Conservation (phyloP, 1,284 basidiomycete species). For the Paramarasmius palmivorus region DNA sequence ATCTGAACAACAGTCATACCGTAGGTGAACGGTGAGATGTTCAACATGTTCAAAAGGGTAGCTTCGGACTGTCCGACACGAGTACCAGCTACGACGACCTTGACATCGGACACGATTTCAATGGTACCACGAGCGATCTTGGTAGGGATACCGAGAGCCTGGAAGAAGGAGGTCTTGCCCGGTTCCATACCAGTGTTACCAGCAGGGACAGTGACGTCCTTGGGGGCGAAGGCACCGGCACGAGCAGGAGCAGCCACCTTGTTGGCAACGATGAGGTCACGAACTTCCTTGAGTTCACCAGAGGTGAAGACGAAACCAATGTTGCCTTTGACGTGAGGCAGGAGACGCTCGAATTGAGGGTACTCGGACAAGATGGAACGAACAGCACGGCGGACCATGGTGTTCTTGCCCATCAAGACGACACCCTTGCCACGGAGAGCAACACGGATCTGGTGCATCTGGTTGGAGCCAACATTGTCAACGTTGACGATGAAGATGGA, state of each 20-base stretch:
- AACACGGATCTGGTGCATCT: constrained; percentile 99
- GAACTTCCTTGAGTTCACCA: constrained; percentile 92
- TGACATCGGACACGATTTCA: constrained; percentile 97
- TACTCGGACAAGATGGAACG: constrained; percentile 87
- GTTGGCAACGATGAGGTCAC: constrained; percentile 92
- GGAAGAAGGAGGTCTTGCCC: constrained; percentile 99
- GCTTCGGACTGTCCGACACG: constrained; percentile 98
- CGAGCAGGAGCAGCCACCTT: constrained; percentile 98
- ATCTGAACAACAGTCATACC: constrained; percentile 97
- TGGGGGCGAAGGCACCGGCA: constrained; percentile 95
- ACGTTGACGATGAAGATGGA: constrained; percentile 99
- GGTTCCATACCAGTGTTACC: constrained; percentile 99
- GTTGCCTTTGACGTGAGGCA: constrained; percentile 96
- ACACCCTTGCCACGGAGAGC: constrained; percentile 95
- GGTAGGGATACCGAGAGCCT: constrained; percentile 98
- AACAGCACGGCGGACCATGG: constrained; percentile 98
- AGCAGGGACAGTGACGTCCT: constrained; percentile 89
- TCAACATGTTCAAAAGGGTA: constrained; percentile 98
- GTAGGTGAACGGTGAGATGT: constrained; percentile 98
- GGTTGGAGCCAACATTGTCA: constrained; percentile 99
- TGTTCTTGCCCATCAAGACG: constrained; percentile 99
- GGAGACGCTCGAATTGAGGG: constrained; percentile 95
- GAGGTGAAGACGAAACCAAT: constrained; percentile 99
- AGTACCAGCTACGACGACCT: constrained; percentile 90
- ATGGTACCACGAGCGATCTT: constrained; percentile 99